A percentile compares a stretch with the other conserved stretches of the same genome.
phyloP scores from a whole-genome alignment of 345 rosid species.

The Salix viminalis region DNA sequence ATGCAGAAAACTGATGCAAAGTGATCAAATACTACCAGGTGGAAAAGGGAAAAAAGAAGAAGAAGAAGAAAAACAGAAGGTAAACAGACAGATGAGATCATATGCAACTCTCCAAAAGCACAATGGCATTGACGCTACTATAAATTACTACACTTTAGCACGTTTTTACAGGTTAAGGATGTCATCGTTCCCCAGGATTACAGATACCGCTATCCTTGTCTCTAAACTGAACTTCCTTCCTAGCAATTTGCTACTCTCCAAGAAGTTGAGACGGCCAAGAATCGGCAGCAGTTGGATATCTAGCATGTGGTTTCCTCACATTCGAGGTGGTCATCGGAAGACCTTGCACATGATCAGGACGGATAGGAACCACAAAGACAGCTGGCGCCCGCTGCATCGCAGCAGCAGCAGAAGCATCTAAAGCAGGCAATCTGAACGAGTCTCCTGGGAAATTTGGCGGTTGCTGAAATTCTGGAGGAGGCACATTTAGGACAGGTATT shows the following conservation, averaged over 20 bases:
- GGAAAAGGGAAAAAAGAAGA: neutral
- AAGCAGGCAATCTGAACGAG: conserved; percentile 20
- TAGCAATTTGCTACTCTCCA: conserved; percentile 16
- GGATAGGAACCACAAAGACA: conserved; percentile 63
- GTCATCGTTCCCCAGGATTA: neutral
- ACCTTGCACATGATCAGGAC: conserved; percentile 37
- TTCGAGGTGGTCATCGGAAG: conserved; percentile 29
- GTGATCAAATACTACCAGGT: neutral
- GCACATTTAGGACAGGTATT: conserved; percentile 57
- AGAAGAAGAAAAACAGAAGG: neutral
- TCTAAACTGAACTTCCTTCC: conserved; percentile 15
- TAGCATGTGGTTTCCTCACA: conserved; percentile 83
- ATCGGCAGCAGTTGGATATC: conserved; percentile 69
- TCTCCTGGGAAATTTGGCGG: conserved; percentile 33
- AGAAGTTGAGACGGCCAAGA: conserved; percentile 85
- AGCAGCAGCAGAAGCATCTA: conserved; percentile 30
- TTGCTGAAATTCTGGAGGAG: conserved; percentile 44
- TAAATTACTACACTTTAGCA: neutral
- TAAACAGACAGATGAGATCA: neutral
- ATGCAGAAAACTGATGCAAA: neutral
- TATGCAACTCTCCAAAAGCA: neutral
- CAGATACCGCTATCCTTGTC: neutral
- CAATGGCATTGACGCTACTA: neutral
- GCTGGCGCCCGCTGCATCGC: conserved; percentile 47
- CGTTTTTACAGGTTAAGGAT: neutral